Base-by-base conservation (phyloP, 306 rosid species). In the Fragaria iinumae region DNA sequence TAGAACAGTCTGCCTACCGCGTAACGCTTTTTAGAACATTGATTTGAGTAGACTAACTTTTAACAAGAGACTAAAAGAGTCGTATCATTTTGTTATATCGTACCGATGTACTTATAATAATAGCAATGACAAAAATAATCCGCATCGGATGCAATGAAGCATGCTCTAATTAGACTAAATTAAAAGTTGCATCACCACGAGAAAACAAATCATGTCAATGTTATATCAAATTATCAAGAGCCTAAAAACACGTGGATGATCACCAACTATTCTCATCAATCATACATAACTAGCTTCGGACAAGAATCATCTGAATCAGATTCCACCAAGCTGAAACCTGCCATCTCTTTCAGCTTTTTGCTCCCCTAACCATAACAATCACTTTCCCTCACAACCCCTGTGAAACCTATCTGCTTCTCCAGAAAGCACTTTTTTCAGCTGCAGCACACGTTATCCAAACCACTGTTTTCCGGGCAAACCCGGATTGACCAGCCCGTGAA, bases 301-400 rank as follows among this genome's bases (percentile, higher is more conserved):
- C 18, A 62, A 62, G n/a, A 62, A 62, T 62, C 41, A 27, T 13
- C 20, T 62, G 41, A 0, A 27, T 13, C 16, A 62, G 67, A 11
- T 56, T 10, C 64, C 64, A 57, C 14, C 9, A 21, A 56, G 27
- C 64, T 12, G 74, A 70, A 80, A 13, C 73, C n/a, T 41, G 69
- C 55, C 43, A 11, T 67, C 11, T 8, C 60, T 69, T 21, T 23
- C 23, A 23, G 52, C 60, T 44, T 77, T 71, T 74, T n/a, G 21
- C 18, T 16, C 63, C 72, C 66, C 39, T 20, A 34, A 49, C 79
- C 13, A 49, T 0, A 36, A 4, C 3, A 25, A 14, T 1, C n/a
- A 21, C 71, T 48, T 75, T 48, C 17, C 69, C 74, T 27, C 77
- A 52, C n/a, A 80, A 34, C 34, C 21, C 79, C 45, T 16, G 69